phyloP scores from a whole-genome alignment of 1,139 yeast genomes.

The Taphrina communis region DNA sequence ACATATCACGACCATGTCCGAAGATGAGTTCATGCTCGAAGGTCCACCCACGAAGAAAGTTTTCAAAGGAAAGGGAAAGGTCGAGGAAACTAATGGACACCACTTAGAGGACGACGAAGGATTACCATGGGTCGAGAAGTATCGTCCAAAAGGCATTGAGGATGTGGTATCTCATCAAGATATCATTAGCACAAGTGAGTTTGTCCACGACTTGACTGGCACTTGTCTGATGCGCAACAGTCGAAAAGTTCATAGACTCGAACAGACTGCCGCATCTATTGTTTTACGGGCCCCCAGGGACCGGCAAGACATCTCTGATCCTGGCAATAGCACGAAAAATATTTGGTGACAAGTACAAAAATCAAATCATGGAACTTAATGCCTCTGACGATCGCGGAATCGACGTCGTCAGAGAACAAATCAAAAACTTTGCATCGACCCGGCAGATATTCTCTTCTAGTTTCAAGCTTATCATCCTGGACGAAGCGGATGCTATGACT shows the following conservation, averaged over 20 bases:
- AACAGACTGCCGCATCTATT: constrained; percentile 92
- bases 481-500: constrained; percentile 99
- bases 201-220: too few species aligned
- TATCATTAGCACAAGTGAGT: constrained; percentile 66
- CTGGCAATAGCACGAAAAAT: constrained; percentile 84
- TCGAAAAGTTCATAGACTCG: constrained; percentile 79
- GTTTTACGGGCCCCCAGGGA: constrained; percentile 97
- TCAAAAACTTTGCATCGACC: constrained; percentile 84
- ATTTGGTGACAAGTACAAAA: constrained; percentile 72
- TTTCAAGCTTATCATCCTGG: constrained; percentile 87
- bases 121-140: constrained; percentile 79
- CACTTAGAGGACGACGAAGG: constrained; percentile 23
- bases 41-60: constrained; percentile 28
- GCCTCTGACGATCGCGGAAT: constrained; percentile 89
- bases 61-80: constrained; percentile 41
- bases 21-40: constrained; percentile 36
- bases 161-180: constrained; percentile 93
- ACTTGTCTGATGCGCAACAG: constrained; percentile 48
- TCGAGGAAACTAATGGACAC: not conserved
- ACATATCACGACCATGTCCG: constrained; percentile 16
- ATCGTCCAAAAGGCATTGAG: constrained; percentile 80
- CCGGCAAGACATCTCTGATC: constrained; percentile 93
- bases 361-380: constrained; percentile 63
- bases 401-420: constrained; percentile 82
- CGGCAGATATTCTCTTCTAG: constrained; percentile 70